A percentile compares a stretch with the other conserved stretches of the same genome.
These are phyloP conservation scores for Yamadazyma aaseri DNA, from an alignment of 1,139 yeast genomes.

Conservation along the genomic window DNA sequence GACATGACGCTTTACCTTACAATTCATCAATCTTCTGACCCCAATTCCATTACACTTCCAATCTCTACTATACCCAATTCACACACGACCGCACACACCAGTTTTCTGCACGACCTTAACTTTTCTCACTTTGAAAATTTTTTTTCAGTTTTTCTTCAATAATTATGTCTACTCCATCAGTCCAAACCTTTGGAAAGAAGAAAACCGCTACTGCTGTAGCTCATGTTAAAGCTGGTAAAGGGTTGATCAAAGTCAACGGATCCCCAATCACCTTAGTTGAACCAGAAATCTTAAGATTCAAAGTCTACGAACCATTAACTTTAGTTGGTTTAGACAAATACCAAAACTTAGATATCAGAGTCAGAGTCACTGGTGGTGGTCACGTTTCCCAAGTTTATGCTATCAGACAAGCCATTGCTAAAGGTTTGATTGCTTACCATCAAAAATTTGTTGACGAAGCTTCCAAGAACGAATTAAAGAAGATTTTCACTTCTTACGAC, in stretches of 20 bases:
- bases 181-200: slow-evolving; percentile 98
- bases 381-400: slow-evolving; percentile 99
- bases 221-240: slow-evolving; percentile 99
- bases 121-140: slow-evolving; percentile 5
- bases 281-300: slow-evolving; percentile 99
- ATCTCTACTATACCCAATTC: neutral
- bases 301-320: slow-evolving; percentile 99
- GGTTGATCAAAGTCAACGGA: slow-evolving; percentile 99
- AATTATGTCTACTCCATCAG: slow-evolving; percentile 64
- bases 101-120: neutral
- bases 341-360: slow-evolving; percentile 98
- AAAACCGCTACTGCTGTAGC: slow-evolving; percentile 99
- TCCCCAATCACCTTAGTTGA: slow-evolving; percentile 98
- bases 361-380: slow-evolving; percentile 99
- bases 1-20: too few relatives aligned
- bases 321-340: slow-evolving; percentile 98
- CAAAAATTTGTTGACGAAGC: slow-evolving; percentile 99
- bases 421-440: slow-evolving; percentile 99
- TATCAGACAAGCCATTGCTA: slow-evolving; percentile 99
- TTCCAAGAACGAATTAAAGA: slow-evolving; percentile 99
- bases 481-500: slow-evolving; percentile 96
- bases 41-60: neutral
- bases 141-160: slow-evolving; percentile 1
- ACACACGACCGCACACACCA: neutral
- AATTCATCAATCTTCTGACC: too few relatives aligned